Evolutionary conservation across 768 basidiomycete species (phyloP).

Genomic region (Plicaturopsis crispa): DNA sequence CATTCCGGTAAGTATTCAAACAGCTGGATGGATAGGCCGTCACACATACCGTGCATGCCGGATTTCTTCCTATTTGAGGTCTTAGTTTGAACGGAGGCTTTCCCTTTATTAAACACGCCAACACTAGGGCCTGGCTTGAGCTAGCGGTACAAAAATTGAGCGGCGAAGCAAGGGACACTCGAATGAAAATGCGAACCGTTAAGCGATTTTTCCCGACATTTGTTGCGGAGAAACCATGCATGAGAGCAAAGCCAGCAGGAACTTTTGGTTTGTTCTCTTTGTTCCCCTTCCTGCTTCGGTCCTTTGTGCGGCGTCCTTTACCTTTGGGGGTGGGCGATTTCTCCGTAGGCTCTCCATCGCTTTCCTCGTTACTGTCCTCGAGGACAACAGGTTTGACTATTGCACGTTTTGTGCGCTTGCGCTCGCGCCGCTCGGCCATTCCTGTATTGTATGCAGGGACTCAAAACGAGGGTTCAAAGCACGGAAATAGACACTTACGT

Average conservation of each 20-base stretch:
- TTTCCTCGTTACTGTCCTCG: not conserved
- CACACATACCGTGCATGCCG: constrained; percentile 5
- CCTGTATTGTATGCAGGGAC: constrained; percentile 18
- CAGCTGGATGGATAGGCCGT: not conserved
- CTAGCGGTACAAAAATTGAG: constrained; percentile 9
- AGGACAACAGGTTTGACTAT: constrained; percentile 21
- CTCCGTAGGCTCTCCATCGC: not conserved
- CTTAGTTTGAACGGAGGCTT: constrained; percentile 21
- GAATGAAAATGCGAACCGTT: constrained; percentile 17
- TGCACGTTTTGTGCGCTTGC: constrained; percentile 32
- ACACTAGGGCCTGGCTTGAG: constrained; percentile 19
- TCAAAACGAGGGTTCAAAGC: not conserved
- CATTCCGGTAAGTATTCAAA: not conserved
- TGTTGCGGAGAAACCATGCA: constrained; percentile 29
- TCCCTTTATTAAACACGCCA: constrained; percentile 31
- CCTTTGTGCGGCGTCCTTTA: too few relatives aligned
- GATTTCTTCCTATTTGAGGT: constrained; percentile 6
- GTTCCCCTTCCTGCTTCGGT: too few relatives aligned
- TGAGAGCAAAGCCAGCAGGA: constrained; percentile 21
- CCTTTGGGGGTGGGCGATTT: too few relatives aligned
- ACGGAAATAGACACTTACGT: constrained; percentile 18
- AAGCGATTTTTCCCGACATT: constrained; percentile 28
- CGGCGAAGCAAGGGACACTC: not conserved
- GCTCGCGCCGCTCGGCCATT: constrained; percentile 35
- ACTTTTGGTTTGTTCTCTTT: constrained; percentile 15